Base-by-base conservation (phyloP, 1,284 basidiomycete species). In the Cryptococcus jaspeensis region DNA sequence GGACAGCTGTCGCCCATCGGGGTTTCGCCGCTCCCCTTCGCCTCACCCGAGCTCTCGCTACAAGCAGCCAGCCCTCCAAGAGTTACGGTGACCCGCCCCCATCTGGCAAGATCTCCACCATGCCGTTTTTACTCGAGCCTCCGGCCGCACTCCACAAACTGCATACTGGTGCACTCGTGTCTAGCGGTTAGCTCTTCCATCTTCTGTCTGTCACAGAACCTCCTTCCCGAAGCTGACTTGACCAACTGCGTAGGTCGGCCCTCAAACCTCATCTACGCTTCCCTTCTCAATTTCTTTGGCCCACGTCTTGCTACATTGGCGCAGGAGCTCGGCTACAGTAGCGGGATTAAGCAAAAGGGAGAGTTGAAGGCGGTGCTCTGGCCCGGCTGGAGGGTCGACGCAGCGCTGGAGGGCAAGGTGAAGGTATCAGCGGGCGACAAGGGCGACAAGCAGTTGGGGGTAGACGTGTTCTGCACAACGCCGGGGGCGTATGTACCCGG, bases 381-480 rank as follows among this genome's bases (percentile, higher is more conserved):
- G 53, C 74, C 74, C 20, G 59, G 72, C 16, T 76, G 74, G 74
- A 55, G 72, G 23, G 53, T 65, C 4, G 74, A 76, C 44, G 53
- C 58, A 12, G 59, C 71, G n/a, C 48, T 69, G 16, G 64, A 72
- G 43, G 72, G 71, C 4, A 55, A 41, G n/a, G 65, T 63, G 16
- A 46, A 58, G 44, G 37, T 32, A 9, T 54, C 38, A 52, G 38
- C 22, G 39, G 56, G 43, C 18, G n/a, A 18, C 49, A 57, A 43
- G 55, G 20, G 3, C 9, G 53, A 41, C 32, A 53, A 61, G 43
- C 54, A 46, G 40, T 58, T 62, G 23, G 43, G 44, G 1, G 49
- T 55, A 49, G 60, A 43, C 66, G 52, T 36, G 66, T 54, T 60
- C 38, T 71, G 43, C 66, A 52, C 58, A 20, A 58, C 64, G n/a